Base-by-base conservation (phyloP, 257 asterid species). In the Anisodus tanguticus region DNA sequence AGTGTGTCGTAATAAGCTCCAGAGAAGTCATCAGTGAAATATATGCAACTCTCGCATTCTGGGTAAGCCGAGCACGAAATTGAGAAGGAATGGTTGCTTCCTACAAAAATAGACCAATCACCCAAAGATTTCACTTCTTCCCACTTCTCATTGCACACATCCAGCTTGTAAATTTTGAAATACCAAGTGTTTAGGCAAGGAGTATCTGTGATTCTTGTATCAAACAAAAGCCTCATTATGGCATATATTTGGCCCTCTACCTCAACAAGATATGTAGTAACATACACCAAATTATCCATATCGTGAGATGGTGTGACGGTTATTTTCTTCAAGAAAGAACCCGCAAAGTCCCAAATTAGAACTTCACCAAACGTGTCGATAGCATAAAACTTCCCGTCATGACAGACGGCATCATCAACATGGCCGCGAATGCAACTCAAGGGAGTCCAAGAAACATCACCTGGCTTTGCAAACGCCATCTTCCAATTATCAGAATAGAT, bases 21-120 rank as follows among this genome's bases (percentile, higher is more conserved):
- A 4, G 87, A 85, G 66, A 59, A 70, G 87, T 86, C 88, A 54
- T 86, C 88, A 3, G 88, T 86, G 85, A 86, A 86, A 80, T 80
- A 85, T 77, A 87, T 77, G 81, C 87, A 87, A 39, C 83, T 72
- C 67, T 37, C 62, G 74, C 88, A 86, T 49, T 85, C 86, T 41
- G 86, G 86, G 84, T 85, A 55, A 39, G 81, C 83, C 54, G 54
- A 78, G 37, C 82, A 26, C 4, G 68, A 80, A 43, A 87, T 63
- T 57, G 86, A 70, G 84, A 87, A 87, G 49, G 86, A 79, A 45
- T 71, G 54, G 54, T 83, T 87, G 80, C 35, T 78, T 43, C 90
- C 86, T 0, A 85, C 59, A 70, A 85, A 85, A 58, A 85, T 62
- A 17, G 90, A 85, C 86, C 88, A 85, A 12, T 87, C 59, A 80